Conservation (phyloP, 2,329 filamentous ascomycete genomes). For the Colletotrichum shisoi region DNA sequence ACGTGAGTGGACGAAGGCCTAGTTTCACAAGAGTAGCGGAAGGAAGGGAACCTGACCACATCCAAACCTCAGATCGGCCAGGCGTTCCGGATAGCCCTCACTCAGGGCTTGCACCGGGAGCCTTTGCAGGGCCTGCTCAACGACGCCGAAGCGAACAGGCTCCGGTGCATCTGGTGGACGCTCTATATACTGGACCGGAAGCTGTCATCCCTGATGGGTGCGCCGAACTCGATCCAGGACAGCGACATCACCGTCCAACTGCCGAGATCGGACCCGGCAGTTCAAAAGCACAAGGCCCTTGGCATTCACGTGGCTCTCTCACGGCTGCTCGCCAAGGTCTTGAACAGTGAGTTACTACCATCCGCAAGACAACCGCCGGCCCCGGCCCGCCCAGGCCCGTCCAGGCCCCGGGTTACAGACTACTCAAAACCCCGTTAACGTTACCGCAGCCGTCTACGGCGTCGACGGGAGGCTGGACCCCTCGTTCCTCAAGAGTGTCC, state of each 20-base stretch:
- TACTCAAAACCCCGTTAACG: accelerated
- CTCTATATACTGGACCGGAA: conserved; percentile 34
- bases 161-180: conserved; percentile 24
- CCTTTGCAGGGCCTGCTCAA: neutral
- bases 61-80: conserved; percentile 12
- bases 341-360: conserved; percentile 12
- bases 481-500: conserved; percentile 22
- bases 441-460: conserved; percentile 19
- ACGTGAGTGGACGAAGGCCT: conserved; percentile 43
- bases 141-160: neutral
- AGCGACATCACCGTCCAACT: conserved; percentile 16
- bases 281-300: conserved; percentile 20
- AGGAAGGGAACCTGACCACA: neutral
- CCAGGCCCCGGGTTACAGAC: no score
- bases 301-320: conserved; percentile 24
- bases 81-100: conserved; percentile 19
- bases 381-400: no score
- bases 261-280: conserved; percentile 4
- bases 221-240: conserved; percentile 25
- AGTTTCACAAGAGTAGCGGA: no score
- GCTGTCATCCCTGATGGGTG: conserved; percentile 23
- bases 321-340: conserved; percentile 20
- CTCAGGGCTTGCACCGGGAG: conserved; percentile 22
- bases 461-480: conserved; percentile 24
- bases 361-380: accelerated